These are phyloP conservation scores for Martensiomyces pterosporus DNA, from an alignment of 192 early-diverging fungal genomes.

Conservation along the genomic window DNA sequence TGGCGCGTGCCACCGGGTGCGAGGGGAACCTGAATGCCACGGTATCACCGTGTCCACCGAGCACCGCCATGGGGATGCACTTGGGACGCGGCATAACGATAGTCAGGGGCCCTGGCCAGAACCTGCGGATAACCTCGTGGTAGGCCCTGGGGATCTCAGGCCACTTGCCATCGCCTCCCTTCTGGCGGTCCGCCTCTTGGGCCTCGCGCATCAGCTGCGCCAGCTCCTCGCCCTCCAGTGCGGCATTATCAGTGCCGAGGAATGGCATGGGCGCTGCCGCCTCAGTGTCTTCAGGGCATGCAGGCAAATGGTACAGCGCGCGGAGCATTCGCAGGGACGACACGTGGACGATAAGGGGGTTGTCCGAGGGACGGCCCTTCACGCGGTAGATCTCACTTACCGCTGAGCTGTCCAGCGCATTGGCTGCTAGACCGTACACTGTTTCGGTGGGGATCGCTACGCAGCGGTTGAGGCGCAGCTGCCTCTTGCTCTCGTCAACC, in stretches of 20 bases:
- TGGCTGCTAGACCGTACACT: constrained; percentile 94
- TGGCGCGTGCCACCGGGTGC: constrained; percentile 84
- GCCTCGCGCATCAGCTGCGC: constrained; percentile 6
- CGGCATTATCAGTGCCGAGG: constrained; percentile 46
- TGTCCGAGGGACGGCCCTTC: constrained; percentile 91
- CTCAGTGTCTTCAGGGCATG: not conserved
- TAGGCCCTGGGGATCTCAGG: constrained; percentile 70
- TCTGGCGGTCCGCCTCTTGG: constrained; percentile 13
- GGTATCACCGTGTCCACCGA: constrained; percentile 72
- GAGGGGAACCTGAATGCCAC: constrained; percentile 91
- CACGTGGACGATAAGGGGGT: constrained; percentile 96
- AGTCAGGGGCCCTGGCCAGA: constrained; percentile 96
- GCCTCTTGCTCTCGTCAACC: constrained; percentile 51
- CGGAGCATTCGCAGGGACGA: constrained; percentile 85
- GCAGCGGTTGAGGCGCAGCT: constrained; percentile 56
- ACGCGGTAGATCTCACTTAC: constrained; percentile 74
- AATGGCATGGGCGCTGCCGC: constrained; percentile 11
- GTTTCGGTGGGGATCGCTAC: constrained; percentile 97
- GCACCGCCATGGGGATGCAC: constrained; percentile 65
- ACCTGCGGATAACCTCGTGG: constrained; percentile 54
- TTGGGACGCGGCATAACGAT: constrained; percentile 73
- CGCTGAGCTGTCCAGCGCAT: constrained; percentile 65
- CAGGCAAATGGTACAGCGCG: constrained; percentile 57
- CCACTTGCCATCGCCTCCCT: constrained; percentile 39
- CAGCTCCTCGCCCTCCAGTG: constrained; percentile 24